A percentile compares a stretch with the other conserved stretches of the same genome.
Conservation (phyloP, 257 asterid species). For the Asclepias syriaca region DNA sequence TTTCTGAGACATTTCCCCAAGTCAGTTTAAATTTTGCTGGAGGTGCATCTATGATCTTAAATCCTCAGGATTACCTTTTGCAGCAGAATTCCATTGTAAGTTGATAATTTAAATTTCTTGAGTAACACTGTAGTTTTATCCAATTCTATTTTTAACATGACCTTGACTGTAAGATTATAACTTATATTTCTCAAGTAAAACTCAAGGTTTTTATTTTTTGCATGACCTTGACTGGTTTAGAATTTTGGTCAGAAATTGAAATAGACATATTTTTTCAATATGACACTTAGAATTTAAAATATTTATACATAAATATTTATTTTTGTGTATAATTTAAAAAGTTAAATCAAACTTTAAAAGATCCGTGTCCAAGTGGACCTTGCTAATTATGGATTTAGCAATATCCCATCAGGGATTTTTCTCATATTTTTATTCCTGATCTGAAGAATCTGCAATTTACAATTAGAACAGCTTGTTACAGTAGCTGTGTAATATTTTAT, state of each 20-base stretch:
- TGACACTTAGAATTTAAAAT: no score
- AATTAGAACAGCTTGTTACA: not conserved
- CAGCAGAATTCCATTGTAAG: constrained; percentile 90
- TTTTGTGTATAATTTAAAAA: no score
- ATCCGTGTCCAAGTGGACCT: no score
- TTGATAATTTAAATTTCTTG: constrained; percentile 6
- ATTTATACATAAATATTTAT: no score
- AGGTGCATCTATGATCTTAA: constrained; percentile 77
- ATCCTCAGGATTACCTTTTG: constrained; percentile 86
- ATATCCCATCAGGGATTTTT: not conserved
- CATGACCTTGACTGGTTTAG: not conserved
- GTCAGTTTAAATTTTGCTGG: constrained; percentile 82
- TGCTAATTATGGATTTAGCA: not conserved
- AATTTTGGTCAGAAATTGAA: no score
- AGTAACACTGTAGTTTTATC: not conserved
- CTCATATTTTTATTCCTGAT: not conserved
- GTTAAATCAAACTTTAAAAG: no score
- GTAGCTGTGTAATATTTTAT: not conserved
- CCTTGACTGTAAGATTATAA: constrained; percentile 2
- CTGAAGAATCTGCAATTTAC: not conserved
- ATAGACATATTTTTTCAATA: no score
- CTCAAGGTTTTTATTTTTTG: not conserved
- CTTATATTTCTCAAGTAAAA: not conserved
- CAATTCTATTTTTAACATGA: not conserved
- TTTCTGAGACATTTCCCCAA: constrained; percentile 65